A percentile compares a stretch with the other conserved stretches of the same genome.
Evolutionary conservation across 202 grass and related monocot genomes (phyloP).

Genomic region (Alloteropsis angusta): DNA sequence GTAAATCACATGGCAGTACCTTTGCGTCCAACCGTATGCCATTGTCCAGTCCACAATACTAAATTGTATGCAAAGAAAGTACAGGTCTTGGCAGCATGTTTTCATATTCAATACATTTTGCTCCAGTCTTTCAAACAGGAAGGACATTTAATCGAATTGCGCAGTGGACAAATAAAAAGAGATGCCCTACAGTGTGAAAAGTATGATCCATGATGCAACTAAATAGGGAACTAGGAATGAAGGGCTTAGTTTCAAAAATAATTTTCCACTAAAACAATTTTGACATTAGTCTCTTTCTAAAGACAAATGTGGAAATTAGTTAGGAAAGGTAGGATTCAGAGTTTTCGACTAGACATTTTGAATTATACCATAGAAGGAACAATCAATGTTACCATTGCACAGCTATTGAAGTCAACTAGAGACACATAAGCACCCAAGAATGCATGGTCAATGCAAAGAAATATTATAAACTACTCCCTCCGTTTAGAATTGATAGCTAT

Average conservation of each 20-base stretch:
- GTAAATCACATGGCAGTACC: not conserved
- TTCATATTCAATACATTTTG: not conserved
- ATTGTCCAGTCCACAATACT: not conserved
- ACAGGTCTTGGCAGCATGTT: not conserved
- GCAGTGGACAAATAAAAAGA: not conserved
- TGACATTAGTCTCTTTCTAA: not conserved
- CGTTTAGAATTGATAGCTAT: no score
- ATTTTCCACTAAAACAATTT: not conserved
- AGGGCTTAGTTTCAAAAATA: not conserved
- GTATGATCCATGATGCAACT: constrained; percentile 4
- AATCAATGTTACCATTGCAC: not conserved
- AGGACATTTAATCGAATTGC: not conserved
- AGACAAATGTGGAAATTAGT: not conserved
- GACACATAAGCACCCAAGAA: not conserved
- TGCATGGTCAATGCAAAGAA: not conserved
- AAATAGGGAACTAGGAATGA: not conserved
- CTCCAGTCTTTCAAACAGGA: not conserved
- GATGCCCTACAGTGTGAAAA: not conserved
- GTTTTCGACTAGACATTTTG: not conserved
- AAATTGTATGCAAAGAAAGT: not conserved
- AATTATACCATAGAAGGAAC: not conserved
- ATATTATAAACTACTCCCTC: not conserved
- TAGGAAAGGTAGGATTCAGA: not conserved
- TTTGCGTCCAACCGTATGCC: not conserved
- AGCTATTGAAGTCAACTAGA: not conserved